A percentile compares a stretch with the other conserved stretches of the same genome.
phyloP scores from a whole-genome alignment of 495 filamentous ascomycete species.

The Neurospora sp. region DNA sequence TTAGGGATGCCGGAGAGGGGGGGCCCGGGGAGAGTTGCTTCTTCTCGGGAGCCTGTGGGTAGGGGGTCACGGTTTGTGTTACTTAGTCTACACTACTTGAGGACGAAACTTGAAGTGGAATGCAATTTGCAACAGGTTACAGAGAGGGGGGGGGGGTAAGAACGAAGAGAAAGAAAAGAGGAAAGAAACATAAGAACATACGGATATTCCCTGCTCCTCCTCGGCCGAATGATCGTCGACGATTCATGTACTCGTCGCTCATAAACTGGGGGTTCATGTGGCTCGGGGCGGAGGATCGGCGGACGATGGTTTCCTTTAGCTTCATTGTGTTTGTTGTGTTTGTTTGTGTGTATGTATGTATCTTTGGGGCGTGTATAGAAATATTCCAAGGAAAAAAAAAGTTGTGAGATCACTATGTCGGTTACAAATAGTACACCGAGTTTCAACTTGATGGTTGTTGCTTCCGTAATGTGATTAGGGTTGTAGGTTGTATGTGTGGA shows the following conservation, averaged over 20 bases:
- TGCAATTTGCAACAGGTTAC: too few relatives aligned
- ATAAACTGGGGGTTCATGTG: not conserved
- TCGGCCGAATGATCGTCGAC: constrained; percentile 12
- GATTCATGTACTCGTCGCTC: not conserved
- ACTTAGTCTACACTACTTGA: too few relatives aligned
- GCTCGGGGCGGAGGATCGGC: not conserved
- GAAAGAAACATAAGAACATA: not conserved
- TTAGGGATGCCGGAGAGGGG: not conserved
- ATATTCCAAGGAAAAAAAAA: not conserved
- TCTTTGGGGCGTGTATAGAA: not conserved
- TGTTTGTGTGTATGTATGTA: not conserved
- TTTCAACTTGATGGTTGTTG: not conserved
- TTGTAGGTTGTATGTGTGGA: not conserved
- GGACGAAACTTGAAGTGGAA: too few relatives aligned
- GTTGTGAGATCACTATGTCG: not conserved
- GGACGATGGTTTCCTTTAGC: not conserved
- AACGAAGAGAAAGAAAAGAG: too few relatives aligned
- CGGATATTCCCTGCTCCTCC: constrained; percentile 18
- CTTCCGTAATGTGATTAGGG: not conserved
- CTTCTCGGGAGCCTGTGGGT: not conserved
- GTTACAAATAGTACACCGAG: not conserved
- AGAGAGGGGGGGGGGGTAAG: not conserved
- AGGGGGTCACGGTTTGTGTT: too few relatives aligned
- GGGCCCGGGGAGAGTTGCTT: not conserved
- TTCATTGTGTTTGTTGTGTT: not conserved